phyloP scores from a whole-genome alignment of 495 filamentous ascomycete species.

The Sordaria brevicollis region DNA sequence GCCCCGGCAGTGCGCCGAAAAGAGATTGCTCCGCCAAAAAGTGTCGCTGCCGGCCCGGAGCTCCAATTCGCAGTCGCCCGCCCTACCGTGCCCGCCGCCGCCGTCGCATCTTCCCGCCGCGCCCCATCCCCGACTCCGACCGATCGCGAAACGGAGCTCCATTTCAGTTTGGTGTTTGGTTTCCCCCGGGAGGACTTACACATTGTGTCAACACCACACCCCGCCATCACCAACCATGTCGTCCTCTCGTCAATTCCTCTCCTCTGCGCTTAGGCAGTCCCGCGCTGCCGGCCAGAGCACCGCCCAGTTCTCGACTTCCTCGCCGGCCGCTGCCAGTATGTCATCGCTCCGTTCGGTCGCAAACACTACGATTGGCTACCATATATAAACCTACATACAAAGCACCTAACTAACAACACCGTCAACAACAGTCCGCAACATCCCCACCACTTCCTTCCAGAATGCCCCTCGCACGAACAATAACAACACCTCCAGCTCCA shows the following conservation, averaged over 20 bases:
- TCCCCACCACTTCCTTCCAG: conserved; percentile 8
- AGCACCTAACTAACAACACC: not conserved
- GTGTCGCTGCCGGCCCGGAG: not conserved
- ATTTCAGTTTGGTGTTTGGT: not conserved
- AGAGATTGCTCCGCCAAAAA: conserved; percentile 1
- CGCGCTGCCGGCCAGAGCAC: not conserved
- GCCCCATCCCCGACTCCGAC: not conserved
- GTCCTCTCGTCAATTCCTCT: conserved; percentile 5
- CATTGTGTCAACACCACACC: not conserved
- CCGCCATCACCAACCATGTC: conserved; percentile 1
- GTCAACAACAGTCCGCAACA: conserved; percentile 5
- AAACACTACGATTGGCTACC: not conserved
- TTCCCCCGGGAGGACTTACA: not conserved
- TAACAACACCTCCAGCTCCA: conserved; percentile 19
- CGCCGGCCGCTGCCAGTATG: conserved; percentile 2
- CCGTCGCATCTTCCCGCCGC: not conserved
- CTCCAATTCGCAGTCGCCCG: not conserved
- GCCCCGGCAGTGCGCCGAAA: conserved; percentile 1
- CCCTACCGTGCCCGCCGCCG: not conserved
- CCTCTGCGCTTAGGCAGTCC: conserved; percentile 4
- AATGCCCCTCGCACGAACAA: not conserved
- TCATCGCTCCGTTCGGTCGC: not conserved
- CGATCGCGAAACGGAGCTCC: not conserved
- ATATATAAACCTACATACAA: not conserved
- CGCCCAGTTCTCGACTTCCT: conserved; percentile 7